Evolutionary conservation across 2,329 filamentous ascomycete genomes (phyloP), one percentile per base, ranked within the genome.

Genomic region (Pseudocercospora pini-densiflorae): DNA sequence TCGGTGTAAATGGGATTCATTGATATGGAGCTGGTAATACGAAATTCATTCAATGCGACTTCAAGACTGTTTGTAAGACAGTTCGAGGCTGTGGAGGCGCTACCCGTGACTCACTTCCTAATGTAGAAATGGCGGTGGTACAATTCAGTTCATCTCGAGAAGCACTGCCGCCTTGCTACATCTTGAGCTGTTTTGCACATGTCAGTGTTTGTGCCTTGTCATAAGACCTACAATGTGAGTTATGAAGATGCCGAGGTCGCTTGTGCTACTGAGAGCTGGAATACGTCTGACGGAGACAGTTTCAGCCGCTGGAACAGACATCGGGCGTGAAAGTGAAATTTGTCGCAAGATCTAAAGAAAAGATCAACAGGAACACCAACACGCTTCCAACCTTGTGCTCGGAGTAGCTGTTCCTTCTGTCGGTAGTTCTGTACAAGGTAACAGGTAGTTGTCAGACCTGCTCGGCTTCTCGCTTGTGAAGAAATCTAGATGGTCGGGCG

Each of bases 61-160:
- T 27, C 27, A 27, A 62, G 19, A n/a, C 51, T 31, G 14, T 24
- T 54, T n/a, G 9, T 16, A 8, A 31, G 16, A 54, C 51, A 31
- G 8, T 54, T 55, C 9, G 62, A 64, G 62, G 62, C 40, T 63
- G 61, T 49, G 53, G 33, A 36, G 9, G 8, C 12, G 23, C 19
- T 49, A 10, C 54, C 19, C 62, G 54, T 59, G 62, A 63, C 54
- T 59, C 54, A 63, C 55, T 43, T n/a, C 51, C 51, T 54, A 49
- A 24, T 51, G 23, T 27, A 19, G 51, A 29, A 31, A 8, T 12
- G 6, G 62, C 62, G 62, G 54, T 59, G 43, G 29, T 59, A 16
- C 21, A 40, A 53, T 53, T 31, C 40, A 43, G 62, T 54, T 9
- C 19, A 24, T 21, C 16, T 51, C 9, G 23, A n/a, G 8, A 12